phyloP scores from a whole-genome alignment of 331 rosid species.

The Acacia concinna region DNA sequence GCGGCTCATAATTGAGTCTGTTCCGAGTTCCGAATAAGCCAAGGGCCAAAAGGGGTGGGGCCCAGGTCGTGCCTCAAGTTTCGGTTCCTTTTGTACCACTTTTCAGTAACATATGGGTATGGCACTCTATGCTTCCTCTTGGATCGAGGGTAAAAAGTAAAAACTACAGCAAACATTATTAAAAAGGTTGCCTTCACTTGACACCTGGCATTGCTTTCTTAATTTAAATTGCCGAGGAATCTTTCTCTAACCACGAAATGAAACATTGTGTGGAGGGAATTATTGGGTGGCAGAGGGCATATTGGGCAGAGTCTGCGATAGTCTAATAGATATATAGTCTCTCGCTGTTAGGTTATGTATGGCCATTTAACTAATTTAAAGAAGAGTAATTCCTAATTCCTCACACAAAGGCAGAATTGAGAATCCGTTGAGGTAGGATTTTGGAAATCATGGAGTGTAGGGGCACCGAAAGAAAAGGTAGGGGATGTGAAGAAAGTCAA shows the following conservation, averaged over 20 bases:
- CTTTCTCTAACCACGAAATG: not conserved
- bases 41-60: no score
- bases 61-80: conserved; percentile 33
- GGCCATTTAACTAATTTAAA: no score
- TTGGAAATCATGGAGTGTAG: not conserved
- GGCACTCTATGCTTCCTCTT: not conserved
- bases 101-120: not conserved
- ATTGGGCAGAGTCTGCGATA: not conserved
- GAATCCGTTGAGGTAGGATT: no score
- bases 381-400: no score
- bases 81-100: conserved; percentile 10
- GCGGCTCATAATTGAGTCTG: conserved; percentile 40
- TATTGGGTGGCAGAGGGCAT: conserved; percentile 4
- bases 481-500: not conserved
- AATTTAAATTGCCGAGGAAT: not conserved
- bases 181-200: not conserved
- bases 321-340: no score
- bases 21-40: not conserved
- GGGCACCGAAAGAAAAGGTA: not conserved
- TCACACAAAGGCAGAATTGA: no score
- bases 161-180: not conserved
- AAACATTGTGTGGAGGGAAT: conserved; percentile 1
- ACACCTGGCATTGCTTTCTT: not conserved
- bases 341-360: no score
- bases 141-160: not conserved